These are phyloP conservation scores for Dictyostelium intermedium DNA, from an alignment of 78 protist genomes.

Conservation along the genomic window DNA sequence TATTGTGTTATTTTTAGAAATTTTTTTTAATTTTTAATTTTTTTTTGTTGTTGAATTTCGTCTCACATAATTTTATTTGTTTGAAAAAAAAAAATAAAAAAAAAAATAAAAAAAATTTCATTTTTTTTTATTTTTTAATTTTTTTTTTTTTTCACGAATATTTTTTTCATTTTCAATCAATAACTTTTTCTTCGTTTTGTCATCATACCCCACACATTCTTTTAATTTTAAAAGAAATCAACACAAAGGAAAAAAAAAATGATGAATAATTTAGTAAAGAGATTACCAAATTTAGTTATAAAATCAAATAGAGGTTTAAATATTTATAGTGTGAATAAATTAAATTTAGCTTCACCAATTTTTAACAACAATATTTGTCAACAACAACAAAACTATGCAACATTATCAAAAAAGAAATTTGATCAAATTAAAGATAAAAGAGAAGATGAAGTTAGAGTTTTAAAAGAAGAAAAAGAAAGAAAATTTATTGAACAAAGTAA, in stretches of 20 bases:
- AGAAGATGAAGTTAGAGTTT: not conserved
- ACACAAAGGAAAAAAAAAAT: not conserved
- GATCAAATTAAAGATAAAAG: conserved; percentile 24
- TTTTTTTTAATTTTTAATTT: not conserved
- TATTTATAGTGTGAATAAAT: not conserved
- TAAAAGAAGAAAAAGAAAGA: conserved; percentile 35
- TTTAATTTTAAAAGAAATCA: not conserved
- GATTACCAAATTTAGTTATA: not conserved
- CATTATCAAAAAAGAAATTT: conserved; percentile 34
- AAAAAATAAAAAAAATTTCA: not conserved
- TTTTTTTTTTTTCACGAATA: not conserved
- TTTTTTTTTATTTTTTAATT: not conserved
- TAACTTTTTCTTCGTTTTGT: not conserved
- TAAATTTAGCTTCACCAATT: not conserved
- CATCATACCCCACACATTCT: not conserved
- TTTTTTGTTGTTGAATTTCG: not conserved
- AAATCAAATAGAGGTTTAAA: not conserved
- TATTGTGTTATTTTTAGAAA: not conserved
- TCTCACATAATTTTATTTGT: not conserved
- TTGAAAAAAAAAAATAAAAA: not conserved
- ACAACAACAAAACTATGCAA: not conserved
- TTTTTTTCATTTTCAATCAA: not conserved
- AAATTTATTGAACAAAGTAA: conserved; percentile 20
- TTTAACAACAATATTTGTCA: not conserved
- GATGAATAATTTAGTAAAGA: not conserved